Base-by-base conservation (phyloP, 2,329 filamentous ascomycete genomes). In the Dendryphion nanum region DNA sequence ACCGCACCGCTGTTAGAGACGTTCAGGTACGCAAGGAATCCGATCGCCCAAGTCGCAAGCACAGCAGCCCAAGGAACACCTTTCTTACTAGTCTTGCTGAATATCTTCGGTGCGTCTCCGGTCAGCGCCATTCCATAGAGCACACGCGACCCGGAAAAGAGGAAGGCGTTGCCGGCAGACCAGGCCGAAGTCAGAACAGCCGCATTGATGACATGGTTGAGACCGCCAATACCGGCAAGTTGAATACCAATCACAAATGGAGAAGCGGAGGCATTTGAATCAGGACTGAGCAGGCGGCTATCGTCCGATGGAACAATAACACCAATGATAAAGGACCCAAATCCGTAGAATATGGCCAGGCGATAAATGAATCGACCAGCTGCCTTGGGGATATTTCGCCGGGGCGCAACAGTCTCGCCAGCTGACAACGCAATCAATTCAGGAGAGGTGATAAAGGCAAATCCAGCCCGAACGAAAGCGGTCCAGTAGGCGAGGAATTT, bases 171-270 rank as follows among this genome's bases (percentile, higher is more conserved):
- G 1, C 78, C 81, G 0, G 84, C 75, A 0, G 83, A 87, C 74
- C 79, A 85, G 0, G 82, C 84, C 0, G 82, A 85, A 0, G 82
- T 86, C 43, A 89, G 73, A 45, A 90, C 80, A 8, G 89, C 73
- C 19, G 84, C 85, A 57, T 91, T 91, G 62, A 90, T 82, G 30
- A 89, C 76, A 3, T 79, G 81, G 0, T 85, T 82, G 5, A 89
- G 74, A 5, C 76, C 82, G 5, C 68, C 71, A 41, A 89, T 82
- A 0, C 84, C 83, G 2, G 85, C 85, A 19, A 79, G 74, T 1
- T 75, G 71, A 14, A 84, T 82, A 14, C 85, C 86, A 45, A 89
- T 86, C 39, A 90, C 85, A 34, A 64, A 64, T 3, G 61, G 60
- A 5, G 60, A 63, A 6, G 59, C 57, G 2, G 58, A 54, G 15